Base-by-base conservation (phyloP, 1,284 basidiomycete genomes). In the Heliocybe sulcata region DNA sequence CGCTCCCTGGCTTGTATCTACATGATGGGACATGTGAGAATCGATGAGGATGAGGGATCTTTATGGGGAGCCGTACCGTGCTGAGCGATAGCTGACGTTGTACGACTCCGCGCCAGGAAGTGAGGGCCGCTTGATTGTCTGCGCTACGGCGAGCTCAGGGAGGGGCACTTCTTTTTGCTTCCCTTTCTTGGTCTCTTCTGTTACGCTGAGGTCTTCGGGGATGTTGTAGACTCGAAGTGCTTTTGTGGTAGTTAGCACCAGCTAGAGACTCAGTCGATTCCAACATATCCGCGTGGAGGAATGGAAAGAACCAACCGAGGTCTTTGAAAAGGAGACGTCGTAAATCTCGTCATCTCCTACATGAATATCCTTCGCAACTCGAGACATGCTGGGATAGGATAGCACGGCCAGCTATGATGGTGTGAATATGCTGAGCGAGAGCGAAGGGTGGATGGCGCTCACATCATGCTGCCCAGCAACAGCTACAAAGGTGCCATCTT, bases 331-430 rank as follows among this genome's bases (percentile, higher is more conserved):
- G 8, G 84, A 74, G 10, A 77, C 83, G 61, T 91, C 90, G 61
- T 89, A 92, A 48, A 92, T 83, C 65, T 91, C 88, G 54, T 81
- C 82, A 25, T 81, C 77, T 10, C 78, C 72, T 51, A 81, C 69
- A 38, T 65, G 64, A 49, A 90, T 67, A 2, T 80, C 63, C 11
- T 72, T 66, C 14, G 73, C 75, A 1, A 75, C 65, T 2, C 76
- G 77, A 8, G 67, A 65, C 48, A 95, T 76, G 2, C 81, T 79
- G 1, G 89, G 88, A 62, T 84, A 90, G 0, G 71, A 59, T 1
- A 94, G 75, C 1, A 95, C 61, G 10, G 85, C 75, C 10, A 94
- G 71, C 90, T 91, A 59, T 10, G 29, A 45, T 51, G 27, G 23
- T 49, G 56, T 29, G n/a, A 42, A 56, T 35, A 53, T 42, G 62